Conservation (phyloP, 2,329 filamentous ascomycete genomes). For the Colletotrichum euphorbiae region DNA sequence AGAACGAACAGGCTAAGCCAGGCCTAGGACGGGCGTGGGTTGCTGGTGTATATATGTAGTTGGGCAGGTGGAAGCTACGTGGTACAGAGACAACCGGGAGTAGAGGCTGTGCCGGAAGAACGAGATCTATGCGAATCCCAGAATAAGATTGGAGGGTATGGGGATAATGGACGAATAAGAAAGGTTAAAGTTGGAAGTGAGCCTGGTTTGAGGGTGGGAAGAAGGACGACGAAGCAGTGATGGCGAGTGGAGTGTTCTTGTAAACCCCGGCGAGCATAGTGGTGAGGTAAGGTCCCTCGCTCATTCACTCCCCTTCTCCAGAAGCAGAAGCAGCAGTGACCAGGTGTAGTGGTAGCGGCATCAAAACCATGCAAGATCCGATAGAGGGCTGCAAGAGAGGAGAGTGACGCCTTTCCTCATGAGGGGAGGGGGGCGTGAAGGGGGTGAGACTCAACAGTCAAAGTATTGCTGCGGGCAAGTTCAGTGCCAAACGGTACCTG, state of each 20-base stretch:
- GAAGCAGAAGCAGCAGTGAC: constrained; percentile 12
- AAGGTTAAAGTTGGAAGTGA: constrained; percentile 38
- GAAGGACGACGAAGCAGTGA: constrained; percentile 20
- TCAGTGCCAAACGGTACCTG: constrained; percentile 1
- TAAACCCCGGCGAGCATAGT: constrained; percentile 16
- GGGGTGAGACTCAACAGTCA: background rate
- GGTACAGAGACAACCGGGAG: constrained; percentile 30
- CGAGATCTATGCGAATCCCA: constrained; percentile 22
- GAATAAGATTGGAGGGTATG: constrained; percentile 35
- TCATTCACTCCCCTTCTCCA: background rate
- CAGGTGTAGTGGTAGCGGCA: constrained; percentile 7
- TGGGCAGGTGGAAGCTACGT: constrained; percentile 37
- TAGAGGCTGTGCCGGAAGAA: constrained; percentile 31
- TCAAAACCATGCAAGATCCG: constrained; percentile 27
- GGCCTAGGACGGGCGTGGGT: constrained; percentile 27
- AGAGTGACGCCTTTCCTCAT: constrained; percentile 10
- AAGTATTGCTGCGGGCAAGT: background rate
- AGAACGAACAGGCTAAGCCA: constrained; percentile 9
- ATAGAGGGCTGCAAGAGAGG: constrained; percentile 19
- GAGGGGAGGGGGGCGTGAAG: background rate
- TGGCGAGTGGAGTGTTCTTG: constrained; percentile 33
- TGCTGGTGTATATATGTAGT: constrained; percentile 34
- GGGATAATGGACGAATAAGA: constrained; percentile 30
- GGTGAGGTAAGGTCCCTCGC: constrained; percentile 7
- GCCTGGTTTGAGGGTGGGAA: constrained; percentile 32